Evolutionary conservation across 164 flowering plant genomes (phyloP), one percentile per base, ranked within the genome.

Genomic region (Stephania japonica): DNA sequence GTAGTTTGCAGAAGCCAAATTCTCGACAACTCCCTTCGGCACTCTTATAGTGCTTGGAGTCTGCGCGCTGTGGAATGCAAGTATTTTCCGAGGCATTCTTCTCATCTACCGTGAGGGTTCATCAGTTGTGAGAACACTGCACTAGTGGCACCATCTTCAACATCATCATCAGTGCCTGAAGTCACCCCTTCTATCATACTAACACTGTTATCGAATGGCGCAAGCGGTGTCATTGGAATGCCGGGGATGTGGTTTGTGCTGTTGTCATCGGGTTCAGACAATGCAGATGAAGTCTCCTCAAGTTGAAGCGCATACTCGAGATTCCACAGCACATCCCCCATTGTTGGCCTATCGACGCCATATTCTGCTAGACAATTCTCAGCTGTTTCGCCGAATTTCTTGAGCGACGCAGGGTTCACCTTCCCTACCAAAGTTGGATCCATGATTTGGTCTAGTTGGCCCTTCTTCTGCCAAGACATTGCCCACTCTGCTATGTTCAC

Each of bases 311-410:
- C 88, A 70, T 86, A 86, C 50, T 87, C 88, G 50, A 87, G 85
- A 77, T 87, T 87, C 88, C 88, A 87, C 61, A 87, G 73, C 24
- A 87, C 88, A 80, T 87, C 90, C 56, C 90, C 90, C 90, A 87
- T 77, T 63, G 79, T 68, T n/a, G 79, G 91, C 74, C 91, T 77
- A 68, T 87, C 91, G 25, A 84, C 88, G 1, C 91, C 91, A 64
- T 85, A 73, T 80, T 87, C 91, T 8, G 87, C 84, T 53, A 87
- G 70, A 69, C 91, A 87, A 71, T 87, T 87, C 82, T 87, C 90
- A 64, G 90, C 88, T 9, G 90, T 85, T 77, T 87, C 90, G n/a
- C 90, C 90, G 44, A 80, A 87, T 70, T 87, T 87, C 85, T 82
- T 86, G 21, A 87, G 87, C 16, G 90, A 87, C 24, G 86, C 88